phyloP scores from a whole-genome alignment of 352 stramenopile genomes.

The Pythium dissimile region DNA sequence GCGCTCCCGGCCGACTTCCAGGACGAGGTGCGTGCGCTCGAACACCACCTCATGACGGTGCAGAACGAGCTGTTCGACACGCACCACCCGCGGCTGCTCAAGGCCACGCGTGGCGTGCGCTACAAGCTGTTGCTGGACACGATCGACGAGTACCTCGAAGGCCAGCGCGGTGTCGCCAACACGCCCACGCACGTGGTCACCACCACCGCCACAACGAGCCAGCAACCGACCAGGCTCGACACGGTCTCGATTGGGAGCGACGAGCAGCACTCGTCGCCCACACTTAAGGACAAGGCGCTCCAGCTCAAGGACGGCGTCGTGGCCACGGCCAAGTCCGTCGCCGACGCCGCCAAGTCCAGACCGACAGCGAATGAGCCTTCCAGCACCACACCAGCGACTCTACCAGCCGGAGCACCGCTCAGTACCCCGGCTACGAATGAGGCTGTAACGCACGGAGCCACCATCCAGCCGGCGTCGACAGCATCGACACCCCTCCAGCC shows the following conservation, averaged over 20 bases:
- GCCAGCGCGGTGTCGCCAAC: background rate
- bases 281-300: background rate
- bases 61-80: conserved; percentile 23
- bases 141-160: conserved; percentile 36
- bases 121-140: conserved; percentile 45
- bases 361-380: background rate
- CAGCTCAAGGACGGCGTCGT: background rate
- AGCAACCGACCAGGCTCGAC: background rate
- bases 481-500: no score
- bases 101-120: conserved; percentile 38
- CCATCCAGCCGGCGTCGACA: no score
- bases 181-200: background rate
- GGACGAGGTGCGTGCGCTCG: conserved; percentile 10
- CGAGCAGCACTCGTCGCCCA: no score
- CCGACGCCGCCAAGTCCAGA: background rate
- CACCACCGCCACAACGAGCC: no score
- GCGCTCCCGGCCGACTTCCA: conserved; percentile 5
- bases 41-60: conserved; percentile 36
- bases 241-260: background rate
- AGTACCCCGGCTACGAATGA: no score
- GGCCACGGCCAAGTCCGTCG: background rate
- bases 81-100: conserved; percentile 31
- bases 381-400: background rate
- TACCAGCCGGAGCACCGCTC: no score
- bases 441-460: no score